Evolutionary conservation across 1,139 yeast genomes (phyloP).

Genomic region (Tardiomyces digboiensis): DNA sequence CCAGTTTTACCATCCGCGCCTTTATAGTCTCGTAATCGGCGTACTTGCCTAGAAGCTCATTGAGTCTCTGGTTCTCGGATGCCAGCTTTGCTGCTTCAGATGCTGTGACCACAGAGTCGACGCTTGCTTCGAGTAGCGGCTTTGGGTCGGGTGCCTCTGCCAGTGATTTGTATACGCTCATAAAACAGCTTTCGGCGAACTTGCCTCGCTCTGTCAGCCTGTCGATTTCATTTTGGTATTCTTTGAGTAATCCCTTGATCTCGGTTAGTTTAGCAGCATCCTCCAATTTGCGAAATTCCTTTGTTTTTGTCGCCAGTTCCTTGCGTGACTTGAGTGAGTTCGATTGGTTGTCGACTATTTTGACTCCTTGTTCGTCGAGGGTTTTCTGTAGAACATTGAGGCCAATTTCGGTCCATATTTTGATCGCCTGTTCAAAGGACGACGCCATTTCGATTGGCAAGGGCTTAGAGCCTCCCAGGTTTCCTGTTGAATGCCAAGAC

Average conservation of each 20-base stretch:
- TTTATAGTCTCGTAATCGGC: slow-evolving; percentile 79
- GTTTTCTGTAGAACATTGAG: slow-evolving; percentile 57
- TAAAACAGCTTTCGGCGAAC: slow-evolving; percentile 59
- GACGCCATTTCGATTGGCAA: slow-evolving; percentile 3
- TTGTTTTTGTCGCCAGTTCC: slow-evolving; percentile 70
- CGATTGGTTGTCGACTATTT: slow-evolving; percentile 62
- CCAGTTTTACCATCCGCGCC: slow-evolving; percentile 46
- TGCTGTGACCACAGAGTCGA: slow-evolving; percentile 54
- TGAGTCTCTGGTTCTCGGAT: slow-evolving; percentile 45
- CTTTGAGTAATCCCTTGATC: slow-evolving; percentile 60
- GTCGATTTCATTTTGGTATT: slow-evolving; percentile 86
- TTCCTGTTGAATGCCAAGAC: too few species aligned
- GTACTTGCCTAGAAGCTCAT: slow-evolving; percentile 49
- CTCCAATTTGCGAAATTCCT: slow-evolving; percentile 63
- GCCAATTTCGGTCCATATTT: slow-evolving; percentile 69
- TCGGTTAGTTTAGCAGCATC: slow-evolving; percentile 58
- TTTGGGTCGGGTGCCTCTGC: slow-evolving; percentile 94
- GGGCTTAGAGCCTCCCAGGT: neutral
- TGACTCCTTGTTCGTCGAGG: slow-evolving; percentile 67
- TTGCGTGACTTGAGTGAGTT: slow-evolving; percentile 60
- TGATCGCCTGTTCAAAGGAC: slow-evolving; percentile 51
- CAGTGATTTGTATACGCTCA: slow-evolving; percentile 62
- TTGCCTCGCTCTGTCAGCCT: slow-evolving; percentile 69
- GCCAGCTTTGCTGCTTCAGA: slow-evolving; percentile 45
- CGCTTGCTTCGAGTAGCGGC: slow-evolving; percentile 64